Percentiles rank a stretch among this genome's conserved stretches.
phyloP scores from a whole-genome alignment of 2,329 filamentous ascomycete species.

The Ceratocystis alfenasii region DNA sequence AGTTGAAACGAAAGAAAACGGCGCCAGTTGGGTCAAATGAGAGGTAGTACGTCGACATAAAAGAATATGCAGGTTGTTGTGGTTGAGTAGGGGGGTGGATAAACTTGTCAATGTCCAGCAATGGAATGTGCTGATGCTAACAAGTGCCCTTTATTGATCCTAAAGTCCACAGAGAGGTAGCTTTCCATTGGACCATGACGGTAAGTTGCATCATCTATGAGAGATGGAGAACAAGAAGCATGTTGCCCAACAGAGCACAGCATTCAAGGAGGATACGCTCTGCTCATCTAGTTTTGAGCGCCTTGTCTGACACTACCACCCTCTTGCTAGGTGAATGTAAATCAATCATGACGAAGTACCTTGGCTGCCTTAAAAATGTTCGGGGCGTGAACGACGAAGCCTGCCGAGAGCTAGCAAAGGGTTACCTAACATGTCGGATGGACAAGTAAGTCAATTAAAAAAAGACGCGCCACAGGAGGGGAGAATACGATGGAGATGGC shows the following conservation, averaged over 20 bases:
- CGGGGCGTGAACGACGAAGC: constrained; percentile 75
- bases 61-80: too few relatives aligned
- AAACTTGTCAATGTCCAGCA: too few relatives aligned
- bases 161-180: constrained; percentile 75
- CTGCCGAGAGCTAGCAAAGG: constrained; percentile 75
- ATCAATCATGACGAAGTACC: constrained; percentile 70
- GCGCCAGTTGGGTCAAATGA: too few relatives aligned
- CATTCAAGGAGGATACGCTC: background rate
- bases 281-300: background rate
- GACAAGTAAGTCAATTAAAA: constrained; percentile 53
- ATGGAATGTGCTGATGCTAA: background rate
- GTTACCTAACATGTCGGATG: constrained; percentile 86
- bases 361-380: constrained; percentile 74
- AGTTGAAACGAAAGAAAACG: too few relatives aligned
- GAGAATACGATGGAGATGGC: background rate
- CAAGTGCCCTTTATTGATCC: background rate
- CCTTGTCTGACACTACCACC: constrained; percentile 10
- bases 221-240: background rate
- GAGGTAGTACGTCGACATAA: too few relatives aligned
- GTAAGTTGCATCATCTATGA: constrained; percentile 27
- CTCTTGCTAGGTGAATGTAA: constrained; percentile 69
- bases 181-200: constrained; percentile 93
- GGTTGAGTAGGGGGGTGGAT: too few relatives aligned
- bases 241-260: background rate
- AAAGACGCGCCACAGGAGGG: background rate